These are phyloP conservation scores for Dissophora ornata DNA, from an alignment of 192 early-diverging fungal genomes.

Conservation along the genomic window DNA sequence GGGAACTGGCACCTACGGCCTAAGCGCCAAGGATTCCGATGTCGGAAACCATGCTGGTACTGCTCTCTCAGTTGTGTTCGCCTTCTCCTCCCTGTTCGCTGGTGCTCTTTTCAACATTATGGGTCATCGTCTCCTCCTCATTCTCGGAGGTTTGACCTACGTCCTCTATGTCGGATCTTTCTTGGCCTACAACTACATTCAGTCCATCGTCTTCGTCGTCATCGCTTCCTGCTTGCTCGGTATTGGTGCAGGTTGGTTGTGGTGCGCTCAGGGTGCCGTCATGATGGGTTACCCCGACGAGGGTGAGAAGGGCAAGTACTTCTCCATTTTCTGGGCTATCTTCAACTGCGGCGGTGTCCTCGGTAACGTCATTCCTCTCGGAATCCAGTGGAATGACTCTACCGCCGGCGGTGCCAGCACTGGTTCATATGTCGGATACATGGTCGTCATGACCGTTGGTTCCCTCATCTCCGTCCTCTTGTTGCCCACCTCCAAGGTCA, in stretches of 20 bases:
- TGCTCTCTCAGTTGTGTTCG: slow-evolving; percentile 79
- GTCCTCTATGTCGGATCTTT: slow-evolving; percentile 83
- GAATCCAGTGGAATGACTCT: slow-evolving; percentile 70
- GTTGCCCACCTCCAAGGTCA: slow-evolving; percentile 65
- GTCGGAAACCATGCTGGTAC: slow-evolving; percentile 76
- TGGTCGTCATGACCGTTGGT: slow-evolving; percentile 77
- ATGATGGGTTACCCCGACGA: slow-evolving; percentile 89
- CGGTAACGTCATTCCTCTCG: slow-evolving; percentile 80
- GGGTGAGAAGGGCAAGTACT: slow-evolving; percentile 81
- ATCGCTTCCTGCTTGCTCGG: slow-evolving; percentile 82
- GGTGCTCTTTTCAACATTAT: slow-evolving; percentile 83
- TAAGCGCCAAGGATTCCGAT: slow-evolving; percentile 50
- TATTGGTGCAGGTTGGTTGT: slow-evolving; percentile 79
- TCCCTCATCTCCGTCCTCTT: slow-evolving; percentile 66
- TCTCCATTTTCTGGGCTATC: slow-evolving; percentile 89
- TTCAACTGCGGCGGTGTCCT: slow-evolving; percentile 84
- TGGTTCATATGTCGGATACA: slow-evolving; percentile 79
- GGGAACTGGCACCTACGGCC: slow-evolving; percentile 44
- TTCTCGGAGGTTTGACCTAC: slow-evolving; percentile 76
- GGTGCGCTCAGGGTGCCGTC: slow-evolving; percentile 84
- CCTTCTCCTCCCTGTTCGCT: slow-evolving; percentile 79
- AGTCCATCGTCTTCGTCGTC: slow-evolving; percentile 70
- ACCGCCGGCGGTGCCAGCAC: slow-evolving; percentile 61
- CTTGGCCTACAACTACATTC: slow-evolving; percentile 71
- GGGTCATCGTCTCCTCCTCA: slow-evolving; percentile 76